Evolutionary conservation across 2,329 filamentous ascomycete genomes (phyloP).

Genomic region (Mycosphaerella sp.): DNA sequence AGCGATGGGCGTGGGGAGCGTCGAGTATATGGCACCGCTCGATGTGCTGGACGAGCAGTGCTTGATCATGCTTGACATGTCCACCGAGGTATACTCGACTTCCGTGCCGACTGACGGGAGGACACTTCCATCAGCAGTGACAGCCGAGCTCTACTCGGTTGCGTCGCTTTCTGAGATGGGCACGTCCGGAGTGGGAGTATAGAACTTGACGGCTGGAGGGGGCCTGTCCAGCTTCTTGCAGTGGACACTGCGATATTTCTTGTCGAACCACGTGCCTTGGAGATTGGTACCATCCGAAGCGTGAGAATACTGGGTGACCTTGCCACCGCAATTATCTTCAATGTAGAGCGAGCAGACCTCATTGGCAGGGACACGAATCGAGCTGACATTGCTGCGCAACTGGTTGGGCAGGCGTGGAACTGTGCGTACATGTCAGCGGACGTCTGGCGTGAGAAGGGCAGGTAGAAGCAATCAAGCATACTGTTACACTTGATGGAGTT

Average conservation of each 20-base stretch:
- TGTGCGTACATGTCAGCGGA: background rate
- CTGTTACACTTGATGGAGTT: conserved; percentile 5
- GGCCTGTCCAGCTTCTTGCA: conserved; percentile 6
- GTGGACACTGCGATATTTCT: conserved; percentile 7
- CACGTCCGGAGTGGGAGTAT: no score
- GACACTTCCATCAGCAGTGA: background rate
- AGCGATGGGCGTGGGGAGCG: background rate
- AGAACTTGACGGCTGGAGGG: background rate
- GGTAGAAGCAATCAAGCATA: background rate
- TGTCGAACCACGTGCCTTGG: conserved; percentile 4
- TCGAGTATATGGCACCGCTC: background rate
- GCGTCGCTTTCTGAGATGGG: background rate
- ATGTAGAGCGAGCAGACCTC: conserved; percentile 12
- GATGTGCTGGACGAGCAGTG: background rate
- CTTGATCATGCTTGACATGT: no score
- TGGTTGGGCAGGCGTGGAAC: conserved; percentile 8
- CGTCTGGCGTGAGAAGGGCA: background rate
- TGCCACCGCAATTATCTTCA: conserved; percentile 6
- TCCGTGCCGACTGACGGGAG: background rate
- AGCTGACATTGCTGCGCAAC: conserved; percentile 8
- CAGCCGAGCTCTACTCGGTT: background rate
- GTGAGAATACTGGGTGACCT: no score
- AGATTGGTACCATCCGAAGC: no score
- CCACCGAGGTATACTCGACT: no score
- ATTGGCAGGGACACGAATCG: conserved; percentile 1